Evolutionary conservation across 768 basidiomycete species (phyloP), one percentile per base, ranked within the genome.

Genomic region (Thelephora ganbajun): DNA sequence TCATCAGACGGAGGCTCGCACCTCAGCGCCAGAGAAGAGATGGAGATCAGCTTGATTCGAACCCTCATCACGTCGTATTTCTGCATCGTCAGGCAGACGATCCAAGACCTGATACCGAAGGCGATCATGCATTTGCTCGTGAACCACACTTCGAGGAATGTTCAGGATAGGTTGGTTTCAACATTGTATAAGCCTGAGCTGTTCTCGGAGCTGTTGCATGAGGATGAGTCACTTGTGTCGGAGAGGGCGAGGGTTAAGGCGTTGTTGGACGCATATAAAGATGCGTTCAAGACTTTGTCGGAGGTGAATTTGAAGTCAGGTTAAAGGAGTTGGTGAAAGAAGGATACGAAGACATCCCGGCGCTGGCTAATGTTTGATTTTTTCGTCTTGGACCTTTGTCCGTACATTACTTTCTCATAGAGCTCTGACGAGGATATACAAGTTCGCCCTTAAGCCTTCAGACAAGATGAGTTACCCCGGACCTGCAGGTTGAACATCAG

Each of bases 91-190:
- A 83, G 96, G 37, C 93, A 98, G 64, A 89, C 83, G 60, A 96
- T 99, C 53, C 90, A 97, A 55, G 96, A 99, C 63, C 73, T 97
- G 48, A 77, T 99, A 16, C 96, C 96, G 33, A 99, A 99, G 66
- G 91, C 93, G 18, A 84, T 96, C 68, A 97, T 98, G 94, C 94
- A 97, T 67, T 78, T 92, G 56, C 75, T 98, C 52, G 94, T 99
- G 60, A 98, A 96, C 66, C 76, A 88, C 59, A 93, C 93, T n/a
- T 83, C 90, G 41, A 86, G 97, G 61, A 86, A 91, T 14, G 90
- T 99, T 20, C 96, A 98, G 66, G 96, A 96, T 61, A 79, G 96
- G 18, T 72, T 99, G 30, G 96, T 99, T n/a, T 77, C 92, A 30
- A 72, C 83, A 41, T 64, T 99, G 54, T 99, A 99, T 71, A 96